These are phyloP conservation scores for Ormosia emarginata DNA, from an alignment of 306 rosid species.

Conservation along the genomic window DNA sequence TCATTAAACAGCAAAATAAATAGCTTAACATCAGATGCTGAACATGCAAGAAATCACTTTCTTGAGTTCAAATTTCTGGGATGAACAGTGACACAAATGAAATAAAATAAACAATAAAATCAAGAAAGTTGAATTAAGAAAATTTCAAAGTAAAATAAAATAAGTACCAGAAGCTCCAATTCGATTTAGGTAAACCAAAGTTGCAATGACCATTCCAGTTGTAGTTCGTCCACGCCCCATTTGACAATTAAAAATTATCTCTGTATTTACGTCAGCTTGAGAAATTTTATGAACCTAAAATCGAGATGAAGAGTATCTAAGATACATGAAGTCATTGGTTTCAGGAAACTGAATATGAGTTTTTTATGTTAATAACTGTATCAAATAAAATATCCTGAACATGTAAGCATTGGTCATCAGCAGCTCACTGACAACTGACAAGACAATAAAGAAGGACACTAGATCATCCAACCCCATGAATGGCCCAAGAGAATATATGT, in stretches of 20 bases:
- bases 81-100: neutral
- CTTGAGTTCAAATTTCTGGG: neutral
- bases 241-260: constrained; percentile 89
- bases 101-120: constrained; percentile 1
- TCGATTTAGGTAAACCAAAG: constrained; percentile 77
- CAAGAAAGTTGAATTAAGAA: neutral
- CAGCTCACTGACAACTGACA: neutral
- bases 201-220: constrained; percentile 95
- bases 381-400: neutral
- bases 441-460: neutral
- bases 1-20: neutral
- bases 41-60: neutral
- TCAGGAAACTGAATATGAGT: neutral
- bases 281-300: constrained; percentile 80
- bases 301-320: constrained; percentile 30
- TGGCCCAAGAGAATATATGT: constrained; percentile 1
- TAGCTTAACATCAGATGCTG: neutral
- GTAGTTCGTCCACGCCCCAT: constrained; percentile 98
- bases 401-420: neutral
- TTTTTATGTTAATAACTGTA: neutral
- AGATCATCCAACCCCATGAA: constrained; percentile 1
- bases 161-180: constrained; percentile 76
- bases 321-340: constrained; percentile 8
- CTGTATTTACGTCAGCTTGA: constrained; percentile 66
- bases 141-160: neutral